Conservation (phyloP, 2,329 filamentous ascomycete species). For the Knufia fluminis region DNA sequence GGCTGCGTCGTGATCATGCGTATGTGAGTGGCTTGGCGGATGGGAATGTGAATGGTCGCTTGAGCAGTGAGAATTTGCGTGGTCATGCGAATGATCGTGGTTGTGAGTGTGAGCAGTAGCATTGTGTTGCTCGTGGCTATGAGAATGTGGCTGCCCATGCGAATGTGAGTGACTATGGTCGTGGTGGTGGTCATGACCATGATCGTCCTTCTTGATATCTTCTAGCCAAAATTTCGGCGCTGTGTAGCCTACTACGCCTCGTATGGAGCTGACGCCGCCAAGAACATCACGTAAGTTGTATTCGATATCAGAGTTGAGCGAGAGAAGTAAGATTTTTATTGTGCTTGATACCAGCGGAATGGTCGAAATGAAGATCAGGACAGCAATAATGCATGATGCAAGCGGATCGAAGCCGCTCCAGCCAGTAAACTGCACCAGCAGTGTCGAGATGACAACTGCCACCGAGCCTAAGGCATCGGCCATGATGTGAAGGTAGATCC, state of each 20-base stretch:
- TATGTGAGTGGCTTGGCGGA: constrained; percentile 11
- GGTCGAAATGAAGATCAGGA: constrained; percentile 87
- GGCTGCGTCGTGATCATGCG: constrained; percentile 22
- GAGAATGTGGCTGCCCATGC: constrained; percentile 20
- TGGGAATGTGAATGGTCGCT: constrained; percentile 25
- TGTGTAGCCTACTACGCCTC: constrained; percentile 76
- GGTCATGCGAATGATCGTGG: constrained; percentile 25
- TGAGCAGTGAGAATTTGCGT: constrained; percentile 11
- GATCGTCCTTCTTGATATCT: constrained; percentile 26
- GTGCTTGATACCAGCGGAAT: constrained; percentile 79
- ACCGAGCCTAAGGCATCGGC: constrained; percentile 91
- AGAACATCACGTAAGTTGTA: constrained; percentile 81
- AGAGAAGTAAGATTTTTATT: constrained; percentile 72
- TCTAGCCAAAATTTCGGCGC: constrained; percentile 91
- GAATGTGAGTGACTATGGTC: constrained; percentile 24
- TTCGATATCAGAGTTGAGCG: constrained; percentile 74
- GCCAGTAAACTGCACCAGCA: constrained; percentile 74
- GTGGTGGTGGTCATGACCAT: constrained; percentile 27
- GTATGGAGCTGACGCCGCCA: constrained; percentile 68
- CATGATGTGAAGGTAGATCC: constrained; percentile 90
- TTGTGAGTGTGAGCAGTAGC: constrained; percentile 22
- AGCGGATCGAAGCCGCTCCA: constrained; percentile 94
- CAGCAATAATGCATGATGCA: constrained; percentile 85
- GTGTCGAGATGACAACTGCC: constrained; percentile 85
- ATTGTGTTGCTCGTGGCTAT: constrained; percentile 18